Conservation (phyloP, 371 early-diverging fungal genomes). For the Coemansia linderi region DNA sequence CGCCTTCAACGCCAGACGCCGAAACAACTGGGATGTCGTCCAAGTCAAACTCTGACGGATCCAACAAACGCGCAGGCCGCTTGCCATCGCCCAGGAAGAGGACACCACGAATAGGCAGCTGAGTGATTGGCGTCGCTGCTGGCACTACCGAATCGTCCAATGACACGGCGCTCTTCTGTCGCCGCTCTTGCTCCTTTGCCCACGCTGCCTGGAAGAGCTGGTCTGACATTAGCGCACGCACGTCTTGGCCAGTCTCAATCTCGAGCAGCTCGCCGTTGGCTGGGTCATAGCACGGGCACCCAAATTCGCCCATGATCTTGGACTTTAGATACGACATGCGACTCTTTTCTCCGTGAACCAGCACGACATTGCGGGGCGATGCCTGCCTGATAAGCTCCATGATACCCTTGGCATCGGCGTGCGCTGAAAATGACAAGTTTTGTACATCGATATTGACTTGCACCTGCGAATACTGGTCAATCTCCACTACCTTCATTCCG, state of each 20-base stretch:
- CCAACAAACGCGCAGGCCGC: constrained; percentile 36
- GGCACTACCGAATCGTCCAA: not conserved
- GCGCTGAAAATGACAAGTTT: constrained; percentile 97
- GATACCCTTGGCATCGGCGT: constrained; percentile 99
- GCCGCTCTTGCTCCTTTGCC: constrained; percentile 34
- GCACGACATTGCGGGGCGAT: constrained; percentile 89
- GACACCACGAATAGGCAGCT: constrained; percentile 50
- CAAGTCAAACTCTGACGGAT: constrained; percentile 46
- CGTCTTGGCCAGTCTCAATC: constrained; percentile 62
- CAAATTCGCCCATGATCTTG: constrained; percentile 81
- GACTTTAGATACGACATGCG: constrained; percentile 88
- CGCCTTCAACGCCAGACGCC: not conserved
- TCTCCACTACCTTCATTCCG: constrained; percentile 79
- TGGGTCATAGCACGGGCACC: constrained; percentile 85
- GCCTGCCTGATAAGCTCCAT: constrained; percentile 94
- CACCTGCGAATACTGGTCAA: constrained; percentile 74
- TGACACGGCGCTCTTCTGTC: constrained; percentile 11
- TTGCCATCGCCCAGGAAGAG: constrained; percentile 41
- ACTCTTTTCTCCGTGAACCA: constrained; percentile 98
- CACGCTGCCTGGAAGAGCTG: constrained; percentile 49
- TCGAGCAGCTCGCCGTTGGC: constrained; percentile 80
- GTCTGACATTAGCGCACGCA: constrained; percentile 48
- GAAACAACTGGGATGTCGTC: constrained; percentile 25
- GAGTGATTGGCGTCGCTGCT: constrained; percentile 29
- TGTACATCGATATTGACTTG: constrained; percentile 91